A percentile compares a stretch with the other conserved stretches of the same genome.
Conservation (phyloP, 305 asterid species). For the Fraxinus paxiana region DNA sequence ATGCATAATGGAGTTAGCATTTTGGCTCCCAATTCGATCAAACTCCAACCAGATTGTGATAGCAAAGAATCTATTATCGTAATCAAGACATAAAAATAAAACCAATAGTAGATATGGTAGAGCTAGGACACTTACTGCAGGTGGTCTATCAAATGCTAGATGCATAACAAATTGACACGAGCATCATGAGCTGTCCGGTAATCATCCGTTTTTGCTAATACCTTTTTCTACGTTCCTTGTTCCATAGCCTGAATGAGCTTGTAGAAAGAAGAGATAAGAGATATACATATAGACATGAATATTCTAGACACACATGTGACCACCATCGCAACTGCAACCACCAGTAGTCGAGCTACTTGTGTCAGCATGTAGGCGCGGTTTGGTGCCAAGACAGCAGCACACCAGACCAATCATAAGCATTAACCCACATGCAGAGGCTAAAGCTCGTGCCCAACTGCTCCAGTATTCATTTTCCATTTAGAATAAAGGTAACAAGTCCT, state of each 20-base stretch:
- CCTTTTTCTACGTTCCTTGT: neutral
- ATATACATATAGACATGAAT: conserved; percentile 14
- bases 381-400: conserved; percentile 46
- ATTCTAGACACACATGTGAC: neutral
- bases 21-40: neutral
- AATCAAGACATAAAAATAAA: neutral
- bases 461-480: conserved; percentile 32
- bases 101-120: neutral
- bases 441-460: conserved; percentile 37
- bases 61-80: neutral
- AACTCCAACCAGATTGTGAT: neutral
- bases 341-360: conserved; percentile 22
- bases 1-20: neutral
- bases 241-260: neutral
- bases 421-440: conserved; percentile 39
- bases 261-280: neutral
- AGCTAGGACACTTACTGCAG: neutral
- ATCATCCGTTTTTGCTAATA: neutral
- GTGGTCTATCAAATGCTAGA: neutral
- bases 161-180: neutral
- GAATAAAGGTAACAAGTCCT: neutral
- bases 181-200: neutral
- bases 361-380: conserved; percentile 33
- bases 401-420: conserved; percentile 42
- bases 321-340: conserved; percentile 35